Evolutionary conservation across 1,284 basidiomycete species (phyloP), one percentile per base, ranked within the genome.

Genomic region (Sparassis latifolia): DNA sequence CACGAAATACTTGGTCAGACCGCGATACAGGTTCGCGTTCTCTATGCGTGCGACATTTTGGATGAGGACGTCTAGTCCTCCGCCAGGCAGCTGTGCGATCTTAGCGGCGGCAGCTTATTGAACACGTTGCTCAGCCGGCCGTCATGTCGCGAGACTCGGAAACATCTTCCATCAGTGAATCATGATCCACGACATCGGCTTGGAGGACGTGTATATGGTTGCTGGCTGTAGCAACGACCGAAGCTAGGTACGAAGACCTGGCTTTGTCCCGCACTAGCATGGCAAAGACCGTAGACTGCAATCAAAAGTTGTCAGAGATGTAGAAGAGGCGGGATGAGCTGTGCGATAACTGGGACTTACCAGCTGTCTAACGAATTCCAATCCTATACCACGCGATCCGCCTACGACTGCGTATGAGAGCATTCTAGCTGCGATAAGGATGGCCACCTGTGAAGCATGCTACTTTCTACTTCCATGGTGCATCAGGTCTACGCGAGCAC

Each of bases 11-110:
- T 53, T 52, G 12, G 49, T 35, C n/a, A 54, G 52, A 5, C 45
- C 49, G 20, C 40, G 43, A 20, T 32, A 39, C 2, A 53, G 3
- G 5, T 38, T 46, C 5, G 42, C 42, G 2, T 5, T 0, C 32
- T 52, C 51, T 37, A 62, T 44, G 10, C 49, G 42, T 5, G 62
- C 65, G 4, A 59, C 65, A 47, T 65, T 66, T 46, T 66, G 64
- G 44, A 69, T 66, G 10, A 69, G 57, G 20, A 20, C 20, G 55
- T 69, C 66, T 29, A 69, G 51, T 27, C 37, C 53, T 6, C 65
- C 65, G 7, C 61, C 63, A 2, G 56, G 59, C 7, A 62, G 29
- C 9, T 48, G 42, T 2, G 57, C 54, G 5, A 62, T 55, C 44
- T 60, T 53, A 32, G 35, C 45, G 2, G 49, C 56, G 7, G 55